A percentile compares a stretch with the other conserved stretches of the same genome.
These are phyloP conservation scores for Trematosphaeria pertusa DNA, from an alignment of 2,329 filamentous ascomycete genomes.

Conservation along the genomic window DNA sequence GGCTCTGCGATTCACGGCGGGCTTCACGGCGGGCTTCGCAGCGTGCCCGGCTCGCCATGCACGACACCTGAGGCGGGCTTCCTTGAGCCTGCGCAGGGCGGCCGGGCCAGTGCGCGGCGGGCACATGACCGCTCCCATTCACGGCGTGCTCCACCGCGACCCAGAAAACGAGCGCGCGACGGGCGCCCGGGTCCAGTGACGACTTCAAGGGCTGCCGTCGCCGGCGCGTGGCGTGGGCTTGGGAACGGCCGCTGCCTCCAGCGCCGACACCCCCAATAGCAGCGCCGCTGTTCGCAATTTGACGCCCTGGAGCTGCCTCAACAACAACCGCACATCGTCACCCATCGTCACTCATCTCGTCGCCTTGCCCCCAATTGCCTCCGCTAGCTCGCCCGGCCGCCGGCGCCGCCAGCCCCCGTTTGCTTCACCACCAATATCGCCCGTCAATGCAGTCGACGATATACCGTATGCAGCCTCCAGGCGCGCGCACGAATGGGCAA, in stretches of 20 bases:
- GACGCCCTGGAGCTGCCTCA: not conserved
- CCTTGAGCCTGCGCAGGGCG: not conserved
- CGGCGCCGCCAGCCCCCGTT: not conserved
- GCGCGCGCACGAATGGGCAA: not conserved
- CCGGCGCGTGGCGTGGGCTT: no score
- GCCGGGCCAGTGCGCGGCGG: not conserved
- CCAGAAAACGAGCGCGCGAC: not conserved
- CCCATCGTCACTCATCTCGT: not conserved
- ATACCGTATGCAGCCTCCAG: no score
- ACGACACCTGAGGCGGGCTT: not conserved
- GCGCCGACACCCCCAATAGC: not conserved
- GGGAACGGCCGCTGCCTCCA: no score
- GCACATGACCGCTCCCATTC: constrained; percentile 11
- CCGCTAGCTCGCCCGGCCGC: constrained; percentile 1
- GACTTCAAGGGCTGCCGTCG: no score
- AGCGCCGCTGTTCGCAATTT: not conserved
- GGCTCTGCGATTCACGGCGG: no score
- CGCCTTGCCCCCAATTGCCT: not conserved
- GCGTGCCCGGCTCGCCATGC: not conserved
- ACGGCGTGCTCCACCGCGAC: constrained; percentile 2
- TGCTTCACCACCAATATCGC: no score
- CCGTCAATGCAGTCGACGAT: constrained; percentile 3
- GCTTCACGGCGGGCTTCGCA: no score
- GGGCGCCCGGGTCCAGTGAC: no score
- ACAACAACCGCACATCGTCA: not conserved